Base-by-base conservation (phyloP, 2,329 filamentous ascomycete genomes). In the Fusarium hostae region DNA sequence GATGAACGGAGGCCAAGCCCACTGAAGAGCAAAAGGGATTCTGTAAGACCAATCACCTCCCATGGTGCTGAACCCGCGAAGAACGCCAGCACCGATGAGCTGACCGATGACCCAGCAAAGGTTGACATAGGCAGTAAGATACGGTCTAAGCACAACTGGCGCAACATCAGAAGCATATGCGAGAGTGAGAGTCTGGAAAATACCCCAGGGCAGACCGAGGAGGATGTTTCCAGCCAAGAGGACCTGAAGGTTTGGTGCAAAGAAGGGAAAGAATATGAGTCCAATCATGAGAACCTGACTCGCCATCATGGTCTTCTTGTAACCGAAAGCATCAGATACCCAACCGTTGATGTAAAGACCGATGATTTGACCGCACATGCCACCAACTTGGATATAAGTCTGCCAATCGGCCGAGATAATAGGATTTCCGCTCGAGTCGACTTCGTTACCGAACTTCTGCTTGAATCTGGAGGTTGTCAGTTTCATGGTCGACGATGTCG, bases 91-190 rank as follows among this genome's bases (percentile, higher is more conserved):
- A 1, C 81, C 81, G 24, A 85, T 78, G 34, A 87, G 76, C 50
- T 86, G 84, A 12, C 85, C 85, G 18, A 86, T 80, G 16, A 83
- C 82, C 82, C 84, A 86, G 75, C 84, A 86, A 34, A 87, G 77
- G 62, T 86, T 86, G 43, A 84, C 81, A 45, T 84, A 84, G 8
- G 81, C 82, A 13, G 83, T 86, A 9, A 87, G 79, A 52, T 86
- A 86, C 6, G 82, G 79, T 15, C 85, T 81, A 1, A 87, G 80
- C 2, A 82, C 84, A 61, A 75, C 80, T 2, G 81, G 81, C 35
- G 79, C 81, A 40, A 84, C 81, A 44, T 87, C 85, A 2, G 85
- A 81, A 4, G 85, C 85, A 58, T 87, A 87, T 0, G 85, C 82
- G 0, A 83, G 82, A 0, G 82, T 82, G 11, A 86, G 71, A 0